These are phyloP conservation scores for Thraustotheca clavata DNA, from an alignment of 352 stramenopile genomes.

Conservation along the genomic window DNA sequence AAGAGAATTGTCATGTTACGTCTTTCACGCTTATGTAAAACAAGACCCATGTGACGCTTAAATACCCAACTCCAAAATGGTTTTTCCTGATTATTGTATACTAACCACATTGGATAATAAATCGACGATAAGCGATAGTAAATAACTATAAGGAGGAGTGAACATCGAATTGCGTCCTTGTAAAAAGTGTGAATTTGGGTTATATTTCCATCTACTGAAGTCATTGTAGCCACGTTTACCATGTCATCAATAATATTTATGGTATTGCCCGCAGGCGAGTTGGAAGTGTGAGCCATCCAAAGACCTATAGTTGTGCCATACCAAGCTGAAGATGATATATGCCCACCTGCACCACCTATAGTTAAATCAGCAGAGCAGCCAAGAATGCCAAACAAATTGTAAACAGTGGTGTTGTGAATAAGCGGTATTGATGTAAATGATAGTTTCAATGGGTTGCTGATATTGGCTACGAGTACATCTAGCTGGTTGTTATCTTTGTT, in stretches of 20 bases:
- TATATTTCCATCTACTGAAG: background rate
- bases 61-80: background rate
- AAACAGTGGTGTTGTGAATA: background rate
- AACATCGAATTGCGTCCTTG: background rate
- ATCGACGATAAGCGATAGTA: conserved; percentile 1
- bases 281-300: conserved; percentile 5
- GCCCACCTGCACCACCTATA: background rate
- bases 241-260: too few relatives aligned
- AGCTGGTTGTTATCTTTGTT: background rate
- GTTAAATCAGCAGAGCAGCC: background rate
- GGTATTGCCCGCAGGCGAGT: too few relatives aligned
- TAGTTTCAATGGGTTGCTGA: background rate
- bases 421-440: background rate
- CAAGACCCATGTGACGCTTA: background rate
- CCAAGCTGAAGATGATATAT: conserved; percentile 1
- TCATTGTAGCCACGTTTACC: too few relatives aligned
- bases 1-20: background rate
- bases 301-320: background rate
- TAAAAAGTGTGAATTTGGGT: background rate
- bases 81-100: background rate
- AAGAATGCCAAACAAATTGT: background rate
- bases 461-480: conserved; percentile 11
- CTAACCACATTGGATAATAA: conserved; percentile 2
- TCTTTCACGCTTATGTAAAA: conserved; percentile 8
- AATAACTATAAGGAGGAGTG: background rate